phyloP scores from a whole-genome alignment of 345 rosid species.

The Citrus maxima region DNA sequence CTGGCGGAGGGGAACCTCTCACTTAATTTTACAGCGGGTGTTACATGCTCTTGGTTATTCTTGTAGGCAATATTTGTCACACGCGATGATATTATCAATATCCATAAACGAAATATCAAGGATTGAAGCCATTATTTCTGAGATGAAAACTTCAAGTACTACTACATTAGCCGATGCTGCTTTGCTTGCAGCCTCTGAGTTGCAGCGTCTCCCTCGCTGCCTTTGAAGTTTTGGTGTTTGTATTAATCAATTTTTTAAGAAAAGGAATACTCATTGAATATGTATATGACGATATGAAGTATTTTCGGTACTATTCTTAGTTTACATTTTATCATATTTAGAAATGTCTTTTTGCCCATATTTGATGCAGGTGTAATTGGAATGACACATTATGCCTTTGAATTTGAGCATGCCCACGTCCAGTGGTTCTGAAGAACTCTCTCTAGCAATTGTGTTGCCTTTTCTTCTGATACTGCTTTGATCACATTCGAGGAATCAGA shows the following conservation, averaged over 20 bases:
- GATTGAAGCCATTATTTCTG: constrained; percentile 55
- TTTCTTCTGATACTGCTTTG: background rate
- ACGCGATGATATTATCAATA: constrained; percentile 85
- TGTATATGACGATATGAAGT: background rate
- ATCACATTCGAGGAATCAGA: background rate
- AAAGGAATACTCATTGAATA: no score
- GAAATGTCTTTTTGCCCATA: background rate
- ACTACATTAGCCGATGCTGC: constrained; percentile 60
- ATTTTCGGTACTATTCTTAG: background rate
- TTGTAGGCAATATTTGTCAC: constrained; percentile 71
- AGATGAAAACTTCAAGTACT: constrained; percentile 53
- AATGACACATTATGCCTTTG: background rate
- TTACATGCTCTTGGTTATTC: constrained; percentile 79
- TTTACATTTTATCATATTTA: background rate
- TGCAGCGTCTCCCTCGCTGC: constrained; percentile 75
- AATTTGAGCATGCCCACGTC: background rate
- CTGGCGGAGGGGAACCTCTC: constrained; percentile 43
- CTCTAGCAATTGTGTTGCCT: background rate
- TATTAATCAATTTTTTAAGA: background rate
- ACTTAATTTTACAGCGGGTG: constrained; percentile 57
- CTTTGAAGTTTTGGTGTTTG: constrained; percentile 29
- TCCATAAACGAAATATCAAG: constrained; percentile 56
- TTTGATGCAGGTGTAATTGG: background rate
- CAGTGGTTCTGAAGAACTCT: background rate
- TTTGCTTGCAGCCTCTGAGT: constrained; percentile 50